Conservation (phyloP, 2,329 filamentous ascomycete genomes). For the Alternaria novae-zelandiae region DNA sequence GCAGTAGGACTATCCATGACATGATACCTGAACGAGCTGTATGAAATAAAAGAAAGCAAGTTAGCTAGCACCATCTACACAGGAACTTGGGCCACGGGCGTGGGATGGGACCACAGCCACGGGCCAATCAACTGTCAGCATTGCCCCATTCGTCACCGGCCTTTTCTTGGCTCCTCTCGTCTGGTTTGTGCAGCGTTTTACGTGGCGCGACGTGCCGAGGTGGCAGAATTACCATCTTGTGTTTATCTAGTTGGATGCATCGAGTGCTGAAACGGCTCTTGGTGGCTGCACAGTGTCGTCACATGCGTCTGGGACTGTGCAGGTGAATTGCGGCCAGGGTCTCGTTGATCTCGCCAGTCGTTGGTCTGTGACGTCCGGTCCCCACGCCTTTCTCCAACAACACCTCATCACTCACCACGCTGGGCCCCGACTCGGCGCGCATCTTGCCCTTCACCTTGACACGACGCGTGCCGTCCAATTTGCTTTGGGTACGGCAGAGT, state of each 20-base stretch:
- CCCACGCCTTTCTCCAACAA: slow-evolving; percentile 31
- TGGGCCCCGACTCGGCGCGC: slow-evolving; percentile 19
- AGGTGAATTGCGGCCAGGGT: slow-evolving; percentile 27
- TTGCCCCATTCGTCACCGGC: slow-evolving; percentile 8
- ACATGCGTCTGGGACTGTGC: slow-evolving; percentile 12
- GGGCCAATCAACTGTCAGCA: slow-evolving; percentile 14
- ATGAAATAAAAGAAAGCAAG: slow-evolving; percentile 1
- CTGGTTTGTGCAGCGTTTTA: not conserved
- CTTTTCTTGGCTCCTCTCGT: not conserved
- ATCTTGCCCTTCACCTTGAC: slow-evolving; percentile 11
- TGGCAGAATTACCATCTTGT: not conserved
- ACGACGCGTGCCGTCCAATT: slow-evolving; percentile 52
- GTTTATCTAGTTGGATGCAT: not conserved
- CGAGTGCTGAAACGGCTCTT: not conserved
- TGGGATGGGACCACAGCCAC: slow-evolving; percentile 8
- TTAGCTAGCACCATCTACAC: slow-evolving; percentile 6
- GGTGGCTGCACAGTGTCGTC: slow-evolving; percentile 9
- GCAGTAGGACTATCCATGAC: slow-evolving; percentile 40
- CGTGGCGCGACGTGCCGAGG: slow-evolving; percentile 6
- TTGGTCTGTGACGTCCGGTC: slow-evolving; percentile 21
- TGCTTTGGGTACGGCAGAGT: slow-evolving; percentile 50
- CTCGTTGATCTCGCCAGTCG: slow-evolving; percentile 21
- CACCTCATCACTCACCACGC: slow-evolving; percentile 34
- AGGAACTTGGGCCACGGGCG: slow-evolving; percentile 10
- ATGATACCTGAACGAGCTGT: slow-evolving; percentile 12